These are phyloP conservation scores for Phlegmacium glaucopus DNA, from an alignment of 768 basidiomycete genomes.

Conservation along the genomic window DNA sequence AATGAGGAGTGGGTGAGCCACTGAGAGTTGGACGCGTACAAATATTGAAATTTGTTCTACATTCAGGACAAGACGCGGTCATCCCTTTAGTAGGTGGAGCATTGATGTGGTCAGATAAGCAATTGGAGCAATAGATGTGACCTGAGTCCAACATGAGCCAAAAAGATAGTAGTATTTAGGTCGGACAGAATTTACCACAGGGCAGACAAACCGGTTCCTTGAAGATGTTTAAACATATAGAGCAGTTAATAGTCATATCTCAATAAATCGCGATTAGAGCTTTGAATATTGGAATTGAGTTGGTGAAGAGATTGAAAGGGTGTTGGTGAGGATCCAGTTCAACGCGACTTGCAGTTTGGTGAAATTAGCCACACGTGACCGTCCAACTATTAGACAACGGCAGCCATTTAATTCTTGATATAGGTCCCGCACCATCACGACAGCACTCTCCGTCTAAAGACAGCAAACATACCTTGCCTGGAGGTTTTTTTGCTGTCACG, in stretches of 20 bases:
- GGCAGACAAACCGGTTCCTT: constrained; percentile 57
- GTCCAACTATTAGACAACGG: too few relatives aligned
- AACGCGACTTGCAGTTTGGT: too few relatives aligned
- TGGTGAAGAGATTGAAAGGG: too few relatives aligned
- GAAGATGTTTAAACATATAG: constrained; percentile 52
- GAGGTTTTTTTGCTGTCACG: background rate
- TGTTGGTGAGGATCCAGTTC: too few relatives aligned
- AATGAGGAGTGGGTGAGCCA: background rate
- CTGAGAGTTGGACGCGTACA: constrained; percentile 30
- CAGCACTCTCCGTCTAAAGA: background rate
- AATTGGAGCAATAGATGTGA: constrained; percentile 60
- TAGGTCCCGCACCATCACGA: too few relatives aligned
- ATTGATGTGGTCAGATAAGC: constrained; percentile 45
- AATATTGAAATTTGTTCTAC: constrained; percentile 51
- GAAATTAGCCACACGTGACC: constrained; percentile 13
- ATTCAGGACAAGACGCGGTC: constrained; percentile 55
- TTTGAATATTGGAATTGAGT: too few relatives aligned
- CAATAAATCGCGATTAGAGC: background rate
- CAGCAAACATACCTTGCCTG: too few relatives aligned
- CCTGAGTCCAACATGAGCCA: constrained; percentile 35
- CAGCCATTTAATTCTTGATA: too few relatives aligned
- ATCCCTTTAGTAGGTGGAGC: constrained; percentile 27
- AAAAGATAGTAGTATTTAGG: background rate
- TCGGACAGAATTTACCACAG: constrained; percentile 42
- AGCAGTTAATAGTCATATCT: constrained; percentile 37